Evolutionary conservation across 1,139 yeast species (phyloP).

Genomic region (Taphrina populina): DNA sequence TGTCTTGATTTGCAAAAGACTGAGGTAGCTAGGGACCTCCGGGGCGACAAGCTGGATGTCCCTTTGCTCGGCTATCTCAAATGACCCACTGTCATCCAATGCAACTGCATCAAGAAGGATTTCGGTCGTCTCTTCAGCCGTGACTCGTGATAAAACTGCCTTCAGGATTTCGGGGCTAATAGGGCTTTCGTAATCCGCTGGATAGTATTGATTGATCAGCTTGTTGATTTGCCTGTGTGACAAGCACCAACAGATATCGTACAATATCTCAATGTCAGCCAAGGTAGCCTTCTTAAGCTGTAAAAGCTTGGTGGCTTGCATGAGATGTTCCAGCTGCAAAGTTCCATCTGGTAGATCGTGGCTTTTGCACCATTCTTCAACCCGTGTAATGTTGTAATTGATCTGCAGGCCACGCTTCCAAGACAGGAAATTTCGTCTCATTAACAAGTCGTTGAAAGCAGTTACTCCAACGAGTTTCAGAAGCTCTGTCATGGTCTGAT

Average conservation of each 20-base stretch:
- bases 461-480: constrained; percentile 86
- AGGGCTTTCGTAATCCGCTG: constrained; percentile 95
- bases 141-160: constrained; percentile 81
- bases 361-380: constrained; percentile 98
- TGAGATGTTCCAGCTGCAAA: constrained; percentile 79
- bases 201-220: constrained; percentile 76
- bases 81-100: constrained; percentile 70
- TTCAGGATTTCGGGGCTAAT: constrained; percentile 79
- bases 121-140: constrained; percentile 49
- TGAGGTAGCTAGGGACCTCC: constrained; percentile 63
- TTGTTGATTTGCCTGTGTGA: constrained; percentile 94
- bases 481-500: constrained; percentile 80
- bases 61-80: constrained; percentile 79
- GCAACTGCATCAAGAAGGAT: constrained; percentile 56
- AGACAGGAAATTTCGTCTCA: constrained; percentile 90
- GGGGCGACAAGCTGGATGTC: constrained; percentile 84
- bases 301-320: constrained; percentile 89
- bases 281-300: constrained; percentile 68
- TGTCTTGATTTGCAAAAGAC: constrained; percentile 23
- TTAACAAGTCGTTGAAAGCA: constrained; percentile 91
- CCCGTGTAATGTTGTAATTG: constrained; percentile 91
- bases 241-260: constrained; percentile 91
- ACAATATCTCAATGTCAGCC: constrained; percentile 87
- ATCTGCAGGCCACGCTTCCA: constrained; percentile 98
- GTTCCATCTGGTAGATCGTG: constrained; percentile 91